Conservation (phyloP, 441 rosid species). For the Corymbia calophylla region DNA sequence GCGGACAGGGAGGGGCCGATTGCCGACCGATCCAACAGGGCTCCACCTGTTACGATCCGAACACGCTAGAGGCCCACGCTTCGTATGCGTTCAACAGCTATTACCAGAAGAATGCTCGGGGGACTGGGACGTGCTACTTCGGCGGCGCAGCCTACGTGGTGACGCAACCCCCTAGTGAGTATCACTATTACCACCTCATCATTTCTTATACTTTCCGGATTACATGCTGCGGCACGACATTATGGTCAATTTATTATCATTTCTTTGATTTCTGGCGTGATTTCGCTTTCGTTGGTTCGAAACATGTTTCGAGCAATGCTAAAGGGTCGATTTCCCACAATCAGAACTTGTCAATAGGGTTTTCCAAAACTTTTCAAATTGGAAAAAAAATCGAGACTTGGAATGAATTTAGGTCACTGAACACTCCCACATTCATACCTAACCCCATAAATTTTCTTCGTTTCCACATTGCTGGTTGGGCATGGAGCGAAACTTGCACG, state of each 20-base stretch:
- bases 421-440: background rate
- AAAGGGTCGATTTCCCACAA: background rate
- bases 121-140: constrained; percentile 47
- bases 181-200: background rate
- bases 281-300: background rate
- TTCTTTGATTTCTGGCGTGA: background rate
- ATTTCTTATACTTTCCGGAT: background rate
- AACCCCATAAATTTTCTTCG: background rate
- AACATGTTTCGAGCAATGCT: background rate
- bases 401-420: background rate
- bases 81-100: constrained; percentile 68
- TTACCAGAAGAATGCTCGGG: constrained; percentile 50
- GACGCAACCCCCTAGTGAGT: constrained; percentile 71
- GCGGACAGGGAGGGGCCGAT: constrained; percentile 61
- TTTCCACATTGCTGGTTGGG: background rate
- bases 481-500: background rate
- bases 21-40: constrained; percentile 54
- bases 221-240: background rate
- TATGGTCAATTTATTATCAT: background rate
- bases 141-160: constrained; percentile 55
- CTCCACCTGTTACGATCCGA: constrained; percentile 47
- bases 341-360: background rate
- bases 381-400: background rate
- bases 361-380: background rate
- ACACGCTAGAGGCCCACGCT: constrained; percentile 52